These are phyloP conservation scores for Aspergillus incahuasiensis DNA, from an alignment of 495 filamentous ascomycete genomes.

Conservation along the genomic window DNA sequence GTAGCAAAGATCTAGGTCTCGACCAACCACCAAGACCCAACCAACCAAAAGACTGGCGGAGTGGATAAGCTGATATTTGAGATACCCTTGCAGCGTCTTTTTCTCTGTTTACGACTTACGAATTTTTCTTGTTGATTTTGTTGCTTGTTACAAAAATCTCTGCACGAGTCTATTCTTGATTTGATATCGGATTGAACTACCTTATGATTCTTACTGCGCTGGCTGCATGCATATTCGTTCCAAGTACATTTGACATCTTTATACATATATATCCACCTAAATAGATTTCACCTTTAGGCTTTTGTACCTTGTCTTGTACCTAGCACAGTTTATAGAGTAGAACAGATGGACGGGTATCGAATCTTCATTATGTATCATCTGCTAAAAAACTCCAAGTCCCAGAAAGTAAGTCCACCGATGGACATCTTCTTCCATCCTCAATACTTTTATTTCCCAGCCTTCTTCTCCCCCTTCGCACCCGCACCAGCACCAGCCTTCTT, in stretches of 20 bases:
- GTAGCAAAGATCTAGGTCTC: slow-evolving; percentile 25
- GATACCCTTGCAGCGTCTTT: slow-evolving; percentile 35
- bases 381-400: too few species aligned
- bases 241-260: neutral
- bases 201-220: slow-evolving; percentile 13
- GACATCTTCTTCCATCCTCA: neutral
- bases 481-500: slow-evolving; percentile 23
- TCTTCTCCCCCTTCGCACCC: slow-evolving; percentile 23
- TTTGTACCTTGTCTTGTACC: neutral
- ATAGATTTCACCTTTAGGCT: neutral
- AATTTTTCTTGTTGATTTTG: slow-evolving; percentile 16
- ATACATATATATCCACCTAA: neutral
- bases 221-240: slow-evolving; percentile 2
- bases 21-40: neutral
- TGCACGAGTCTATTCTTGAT: slow-evolving; percentile 3
- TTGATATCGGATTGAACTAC: neutral
- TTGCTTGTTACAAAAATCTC: slow-evolving; percentile 10
- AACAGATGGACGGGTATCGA: neutral
- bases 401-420: neutral
- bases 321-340: neutral
- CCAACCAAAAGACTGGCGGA: slow-evolving; percentile 13
- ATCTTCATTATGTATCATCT: neutral
- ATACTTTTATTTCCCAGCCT: neutral
- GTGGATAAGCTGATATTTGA: slow-evolving; percentile 25
- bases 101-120: slow-evolving; percentile 9